A percentile compares a stretch with the other conserved stretches of the same genome.
Evolutionary conservation across 768 basidiomycete genomes (phyloP).

Genomic region (Gymnopilus junonius): DNA sequence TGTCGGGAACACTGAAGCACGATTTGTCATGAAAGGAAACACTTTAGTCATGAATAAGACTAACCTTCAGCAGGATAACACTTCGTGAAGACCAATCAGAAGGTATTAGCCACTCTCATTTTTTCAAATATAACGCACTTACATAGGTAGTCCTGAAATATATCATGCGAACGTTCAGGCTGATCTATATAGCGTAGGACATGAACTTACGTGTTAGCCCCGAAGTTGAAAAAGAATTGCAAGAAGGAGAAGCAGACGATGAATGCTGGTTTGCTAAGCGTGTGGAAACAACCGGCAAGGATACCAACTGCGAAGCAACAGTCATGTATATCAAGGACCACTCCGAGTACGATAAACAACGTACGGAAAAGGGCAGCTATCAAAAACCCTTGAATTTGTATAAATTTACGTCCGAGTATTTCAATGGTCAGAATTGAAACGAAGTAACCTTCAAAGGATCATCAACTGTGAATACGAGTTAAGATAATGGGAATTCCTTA

Average conservation of each 20-base stretch:
- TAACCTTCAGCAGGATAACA: slow-evolving; percentile 73
- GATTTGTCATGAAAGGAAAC: too few species aligned
- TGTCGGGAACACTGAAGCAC: slow-evolving; percentile 66
- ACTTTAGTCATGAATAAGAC: too few species aligned
- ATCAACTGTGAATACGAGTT: background rate
- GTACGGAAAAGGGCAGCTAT: slow-evolving; percentile 68
- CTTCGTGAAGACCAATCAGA: slow-evolving; percentile 30
- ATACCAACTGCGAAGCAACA: slow-evolving; percentile 53
- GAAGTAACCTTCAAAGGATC: slow-evolving; percentile 58
- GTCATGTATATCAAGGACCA: background rate
- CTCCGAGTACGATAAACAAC: background rate
- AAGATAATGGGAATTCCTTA: too few species aligned
- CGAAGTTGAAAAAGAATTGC: slow-evolving; percentile 87
- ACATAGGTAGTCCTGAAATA: slow-evolving; percentile 56
- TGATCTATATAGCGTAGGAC: too few species aligned
- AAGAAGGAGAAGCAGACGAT: slow-evolving; percentile 75
- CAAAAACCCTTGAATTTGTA: slow-evolving; percentile 79
- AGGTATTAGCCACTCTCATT: background rate
- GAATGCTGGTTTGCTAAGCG: slow-evolving; percentile 60
- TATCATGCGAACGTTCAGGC: background rate
- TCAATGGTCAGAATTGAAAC: slow-evolving; percentile 71
- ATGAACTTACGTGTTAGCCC: slow-evolving; percentile 65
- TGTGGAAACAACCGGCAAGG: slow-evolving; percentile 66
- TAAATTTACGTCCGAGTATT: slow-evolving; percentile 72
- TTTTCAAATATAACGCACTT: slow-evolving; percentile 19